Percentiles rank a stretch among this genome's conserved stretches.
Evolutionary conservation across 1,284 basidiomycete species (phyloP).

Genomic region (Phylloporus sp.): DNA sequence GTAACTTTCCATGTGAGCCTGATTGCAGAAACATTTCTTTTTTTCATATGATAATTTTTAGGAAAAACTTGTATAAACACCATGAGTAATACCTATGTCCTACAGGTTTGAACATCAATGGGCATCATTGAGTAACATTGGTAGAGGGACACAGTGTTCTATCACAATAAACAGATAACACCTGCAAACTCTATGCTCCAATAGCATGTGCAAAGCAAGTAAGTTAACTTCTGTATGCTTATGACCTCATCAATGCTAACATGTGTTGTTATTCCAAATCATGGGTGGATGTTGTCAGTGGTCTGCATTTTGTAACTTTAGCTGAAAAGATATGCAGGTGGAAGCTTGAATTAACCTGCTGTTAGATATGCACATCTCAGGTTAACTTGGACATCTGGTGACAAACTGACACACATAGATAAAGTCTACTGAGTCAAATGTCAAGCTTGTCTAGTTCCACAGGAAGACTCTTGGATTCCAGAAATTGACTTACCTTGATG

Average conservation of each 20-base stretch:
- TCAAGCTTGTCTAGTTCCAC: constrained; percentile 25
- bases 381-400: neutral
- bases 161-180: constrained; percentile 20
- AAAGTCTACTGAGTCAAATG: constrained; percentile 15
- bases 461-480: constrained; percentile 20
- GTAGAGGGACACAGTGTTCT: constrained; percentile 16
- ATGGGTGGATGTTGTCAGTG: constrained; percentile 11
- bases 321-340: constrained; percentile 31
- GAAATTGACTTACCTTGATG: constrained; percentile 29
- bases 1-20: too few species aligned
- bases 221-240: neutral
- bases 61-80: too few species aligned
- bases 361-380: constrained; percentile 16
- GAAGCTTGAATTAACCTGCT: constrained; percentile 29
- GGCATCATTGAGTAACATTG: constrained; percentile 35
- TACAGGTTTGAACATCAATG: too few species aligned
- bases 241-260: neutral
- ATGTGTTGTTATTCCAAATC: neutral
- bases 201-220: constrained; percentile 18
- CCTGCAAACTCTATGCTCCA: constrained; percentile 16
- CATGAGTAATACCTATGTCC: too few species aligned
- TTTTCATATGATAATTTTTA: too few species aligned
- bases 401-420: constrained; percentile 12
- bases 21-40: too few species aligned
- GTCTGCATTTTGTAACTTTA: constrained; percentile 31